phyloP scores from a whole-genome alignment of 768 basidiomycete species.

The Boletus insuetus region DNA sequence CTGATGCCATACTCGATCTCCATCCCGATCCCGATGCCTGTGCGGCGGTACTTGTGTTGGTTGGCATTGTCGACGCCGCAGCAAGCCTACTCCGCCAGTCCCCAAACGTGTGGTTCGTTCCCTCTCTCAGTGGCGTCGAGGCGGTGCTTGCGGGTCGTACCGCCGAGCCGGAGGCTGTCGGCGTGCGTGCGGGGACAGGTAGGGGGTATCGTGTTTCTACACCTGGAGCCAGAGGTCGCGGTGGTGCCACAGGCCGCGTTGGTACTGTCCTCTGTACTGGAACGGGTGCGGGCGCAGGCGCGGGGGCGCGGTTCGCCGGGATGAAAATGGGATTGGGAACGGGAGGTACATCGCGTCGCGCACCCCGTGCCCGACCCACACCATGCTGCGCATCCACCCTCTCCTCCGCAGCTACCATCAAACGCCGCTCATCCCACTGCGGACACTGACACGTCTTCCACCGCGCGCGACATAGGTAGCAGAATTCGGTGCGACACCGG shows the following conservation, averaged over 20 bases:
- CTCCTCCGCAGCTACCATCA: slow-evolving; percentile 41
- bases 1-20: background rate
- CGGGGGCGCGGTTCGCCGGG: background rate
- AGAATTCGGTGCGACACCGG: slow-evolving; percentile 38
- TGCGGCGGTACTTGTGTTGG: background rate
- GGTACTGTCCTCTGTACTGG: background rate
- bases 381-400: slow-evolving; percentile 42
- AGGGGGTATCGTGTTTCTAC: background rate
- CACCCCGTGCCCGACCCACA: slow-evolving; percentile 28
- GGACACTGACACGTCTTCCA: slow-evolving; percentile 68
- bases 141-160: background rate
- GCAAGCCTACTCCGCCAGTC: background rate
- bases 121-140: background rate
- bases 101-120: background rate
- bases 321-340: background rate
- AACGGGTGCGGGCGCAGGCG: background rate
- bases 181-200: background rate
- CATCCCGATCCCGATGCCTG: background rate
- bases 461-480: slow-evolving; percentile 45
- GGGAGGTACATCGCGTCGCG: slow-evolving; percentile 29
- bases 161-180: slow-evolving; percentile 1
- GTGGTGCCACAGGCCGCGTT: background rate
- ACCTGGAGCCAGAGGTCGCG: background rate
- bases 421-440: slow-evolving; percentile 59
- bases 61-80: background rate